phyloP scores from a whole-genome alignment of 257 asterid genomes.

The Solanum tarapatanum region DNA sequence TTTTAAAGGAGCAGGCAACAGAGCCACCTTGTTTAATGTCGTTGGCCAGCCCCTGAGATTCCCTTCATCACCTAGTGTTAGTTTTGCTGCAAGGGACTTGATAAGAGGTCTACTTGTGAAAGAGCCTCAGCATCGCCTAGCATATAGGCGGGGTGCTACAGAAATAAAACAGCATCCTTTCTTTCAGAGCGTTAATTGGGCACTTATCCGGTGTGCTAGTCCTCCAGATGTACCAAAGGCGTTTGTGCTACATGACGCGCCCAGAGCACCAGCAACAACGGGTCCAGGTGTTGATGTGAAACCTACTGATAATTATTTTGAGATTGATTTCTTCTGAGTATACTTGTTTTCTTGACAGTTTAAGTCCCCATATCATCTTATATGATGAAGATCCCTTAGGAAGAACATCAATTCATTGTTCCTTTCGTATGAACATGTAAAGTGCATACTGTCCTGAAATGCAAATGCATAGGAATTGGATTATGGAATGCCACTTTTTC shows the following conservation, averaged over 20 bases:
- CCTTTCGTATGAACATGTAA: neutral
- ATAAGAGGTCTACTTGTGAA: conserved; percentile 53
- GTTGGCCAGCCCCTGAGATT: conserved; percentile 53
- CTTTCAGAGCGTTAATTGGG: conserved; percentile 57
- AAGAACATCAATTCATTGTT: neutral
- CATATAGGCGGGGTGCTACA: conserved; percentile 60
- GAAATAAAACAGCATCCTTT: conserved; percentile 60
- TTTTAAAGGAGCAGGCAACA: conserved; percentile 49
- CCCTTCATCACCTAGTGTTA: conserved; percentile 47
- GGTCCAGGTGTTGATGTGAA: conserved; percentile 30
- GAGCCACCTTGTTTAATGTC: conserved; percentile 58
- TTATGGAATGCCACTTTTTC: neutral
- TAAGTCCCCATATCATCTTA: neutral
- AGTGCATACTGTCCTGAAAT: neutral
- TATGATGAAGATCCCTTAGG: neutral
- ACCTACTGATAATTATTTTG: conserved; percentile 47
- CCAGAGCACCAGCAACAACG: conserved; percentile 11
- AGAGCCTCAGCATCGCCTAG: conserved; percentile 58
- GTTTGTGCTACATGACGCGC: conserved; percentile 15
- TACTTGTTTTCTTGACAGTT: neutral
- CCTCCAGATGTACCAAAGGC: conserved; percentile 60
- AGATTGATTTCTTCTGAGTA: conserved; percentile 50
- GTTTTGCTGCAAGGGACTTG: conserved; percentile 60
- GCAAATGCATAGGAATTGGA: conserved; percentile 1
- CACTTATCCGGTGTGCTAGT: conserved; percentile 53